Evolutionary conservation across 345 rosid genomes (phyloP).

Genomic region (Citrus sp.): DNA sequence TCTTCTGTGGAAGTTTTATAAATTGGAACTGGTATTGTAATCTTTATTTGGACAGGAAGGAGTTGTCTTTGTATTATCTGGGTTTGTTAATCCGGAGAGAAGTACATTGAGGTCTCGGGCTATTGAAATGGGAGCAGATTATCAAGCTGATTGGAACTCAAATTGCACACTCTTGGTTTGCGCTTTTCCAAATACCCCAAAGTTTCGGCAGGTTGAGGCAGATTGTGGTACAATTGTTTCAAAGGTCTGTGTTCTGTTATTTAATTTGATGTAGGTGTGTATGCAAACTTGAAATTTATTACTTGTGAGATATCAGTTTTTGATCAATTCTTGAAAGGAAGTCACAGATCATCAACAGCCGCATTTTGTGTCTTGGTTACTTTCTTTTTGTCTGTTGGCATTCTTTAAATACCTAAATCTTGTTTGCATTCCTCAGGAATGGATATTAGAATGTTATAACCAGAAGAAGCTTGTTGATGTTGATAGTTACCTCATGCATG

Average conservation of each 20-base stretch:
- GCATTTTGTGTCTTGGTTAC: background rate
- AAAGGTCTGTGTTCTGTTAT: conserved; percentile 42
- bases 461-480: conserved; percentile 75
- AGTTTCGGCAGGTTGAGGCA: conserved; percentile 79
- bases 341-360: background rate
- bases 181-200: conserved; percentile 88
- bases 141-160: conserved; percentile 76
- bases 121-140: conserved; percentile 82
- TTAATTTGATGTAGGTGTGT: background rate
- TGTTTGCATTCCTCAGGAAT: conserved; percentile 49
- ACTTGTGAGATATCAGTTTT: background rate
- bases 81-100: conserved; percentile 89
- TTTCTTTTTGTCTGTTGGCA: background rate
- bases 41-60: conserved; percentile 62
- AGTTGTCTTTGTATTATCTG: conserved; percentile 77
- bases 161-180: conserved; percentile 76
- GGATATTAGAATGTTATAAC: conserved; percentile 70
- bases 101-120: conserved; percentile 75
- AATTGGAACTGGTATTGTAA: conserved; percentile 13
- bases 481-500: conserved; percentile 74
- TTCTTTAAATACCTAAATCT: background rate
- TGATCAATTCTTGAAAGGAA: background rate
- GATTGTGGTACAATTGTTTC: conserved; percentile 72
- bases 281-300: background rate
- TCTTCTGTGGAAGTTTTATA: background rate